These are phyloP conservation scores for Sporothrix luriei DNA, from an alignment of 2,329 filamentous ascomycete genomes.

Conservation along the genomic window DNA sequence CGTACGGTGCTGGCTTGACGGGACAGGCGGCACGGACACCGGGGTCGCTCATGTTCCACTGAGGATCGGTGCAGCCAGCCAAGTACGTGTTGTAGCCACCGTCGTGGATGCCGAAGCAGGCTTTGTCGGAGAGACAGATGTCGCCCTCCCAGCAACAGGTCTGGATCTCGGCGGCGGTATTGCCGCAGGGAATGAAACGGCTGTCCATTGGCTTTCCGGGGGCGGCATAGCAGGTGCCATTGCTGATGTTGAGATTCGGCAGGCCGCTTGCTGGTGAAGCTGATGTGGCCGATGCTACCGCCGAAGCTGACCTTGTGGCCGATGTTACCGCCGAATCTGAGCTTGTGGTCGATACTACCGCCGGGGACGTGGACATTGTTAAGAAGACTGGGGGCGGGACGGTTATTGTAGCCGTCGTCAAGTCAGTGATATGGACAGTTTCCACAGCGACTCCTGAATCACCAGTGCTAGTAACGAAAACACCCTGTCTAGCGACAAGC, in stretches of 20 bases:
- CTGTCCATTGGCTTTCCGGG: slow-evolving; percentile 26
- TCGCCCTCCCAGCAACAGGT: slow-evolving; percentile 37
- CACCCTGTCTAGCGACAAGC: neutral
- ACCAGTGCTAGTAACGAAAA: too few relatives aligned
- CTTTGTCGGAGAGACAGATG: slow-evolving; percentile 33
- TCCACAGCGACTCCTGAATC: too few relatives aligned
- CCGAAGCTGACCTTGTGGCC: too few relatives aligned
- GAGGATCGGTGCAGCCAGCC: slow-evolving; percentile 45
- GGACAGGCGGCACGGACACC: slow-evolving; percentile 40
- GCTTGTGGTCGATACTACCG: too few relatives aligned
- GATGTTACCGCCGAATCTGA: too few relatives aligned
- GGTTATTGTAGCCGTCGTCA: too few relatives aligned
- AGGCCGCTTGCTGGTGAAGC: neutral
- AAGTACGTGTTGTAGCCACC: slow-evolving; percentile 45
- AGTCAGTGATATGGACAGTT: too few relatives aligned
- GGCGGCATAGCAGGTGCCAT: slow-evolving; percentile 35
- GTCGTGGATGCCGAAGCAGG: slow-evolving; percentile 37
- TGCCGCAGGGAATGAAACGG: slow-evolving; percentile 38
- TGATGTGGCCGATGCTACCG: neutral
- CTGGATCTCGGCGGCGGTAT: slow-evolving; percentile 30
- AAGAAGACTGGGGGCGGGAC: too few relatives aligned
- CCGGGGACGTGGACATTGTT: too few relatives aligned
- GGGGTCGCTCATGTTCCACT: slow-evolving; percentile 36
- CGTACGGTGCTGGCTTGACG: slow-evolving; percentile 38
- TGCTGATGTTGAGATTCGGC: slow-evolving; percentile 33